Conservation (phyloP, 1,284 basidiomycete species). For the Neonothopanus nambi region DNA sequence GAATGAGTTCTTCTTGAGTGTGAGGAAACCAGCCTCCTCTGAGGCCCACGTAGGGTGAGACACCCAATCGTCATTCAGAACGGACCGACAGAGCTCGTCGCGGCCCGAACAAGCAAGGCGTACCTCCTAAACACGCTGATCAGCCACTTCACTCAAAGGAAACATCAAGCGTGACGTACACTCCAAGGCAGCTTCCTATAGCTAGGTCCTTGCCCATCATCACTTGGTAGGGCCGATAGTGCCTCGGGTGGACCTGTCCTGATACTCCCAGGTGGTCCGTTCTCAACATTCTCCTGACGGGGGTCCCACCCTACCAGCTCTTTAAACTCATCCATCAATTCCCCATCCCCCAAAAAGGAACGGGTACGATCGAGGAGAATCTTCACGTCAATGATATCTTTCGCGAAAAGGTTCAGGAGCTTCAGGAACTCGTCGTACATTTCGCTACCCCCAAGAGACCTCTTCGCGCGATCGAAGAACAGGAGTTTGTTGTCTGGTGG, state of each 20-base stretch:
- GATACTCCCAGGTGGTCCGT: constrained; percentile 77
- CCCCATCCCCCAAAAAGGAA: constrained; percentile 79
- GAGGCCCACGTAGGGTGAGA: constrained; percentile 98
- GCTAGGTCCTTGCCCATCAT: constrained; percentile 82
- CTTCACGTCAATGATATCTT: constrained; percentile 88
- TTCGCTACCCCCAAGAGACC: constrained; percentile 79
- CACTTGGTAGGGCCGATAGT: constrained; percentile 65
- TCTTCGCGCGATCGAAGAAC: constrained; percentile 94
- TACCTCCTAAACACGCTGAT: constrained; percentile 64
- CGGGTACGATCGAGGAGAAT: constrained; percentile 82
- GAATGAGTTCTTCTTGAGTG: constrained; percentile 96
- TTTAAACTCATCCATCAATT: constrained; percentile 87
- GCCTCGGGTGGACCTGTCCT: constrained; percentile 69
- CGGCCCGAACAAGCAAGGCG: constrained; percentile 91
- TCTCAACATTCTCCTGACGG: constrained; percentile 64
- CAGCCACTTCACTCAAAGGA: constrained; percentile 4
- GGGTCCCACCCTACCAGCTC: constrained; percentile 82
- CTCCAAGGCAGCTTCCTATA: constrained; percentile 89
- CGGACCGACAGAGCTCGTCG: constrained; percentile 93
- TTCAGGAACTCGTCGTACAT: constrained; percentile 94
- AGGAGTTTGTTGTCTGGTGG: constrained; percentile 81
- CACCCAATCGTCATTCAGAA: constrained; percentile 96
- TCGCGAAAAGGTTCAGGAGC: constrained; percentile 86
- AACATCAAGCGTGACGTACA: constrained; percentile 49
- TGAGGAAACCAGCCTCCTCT: constrained; percentile 91